Percentiles rank a stretch among this genome's conserved stretches.
Conservation (phyloP, 805 yeast species). For the Sungouiella thailandica region DNA sequence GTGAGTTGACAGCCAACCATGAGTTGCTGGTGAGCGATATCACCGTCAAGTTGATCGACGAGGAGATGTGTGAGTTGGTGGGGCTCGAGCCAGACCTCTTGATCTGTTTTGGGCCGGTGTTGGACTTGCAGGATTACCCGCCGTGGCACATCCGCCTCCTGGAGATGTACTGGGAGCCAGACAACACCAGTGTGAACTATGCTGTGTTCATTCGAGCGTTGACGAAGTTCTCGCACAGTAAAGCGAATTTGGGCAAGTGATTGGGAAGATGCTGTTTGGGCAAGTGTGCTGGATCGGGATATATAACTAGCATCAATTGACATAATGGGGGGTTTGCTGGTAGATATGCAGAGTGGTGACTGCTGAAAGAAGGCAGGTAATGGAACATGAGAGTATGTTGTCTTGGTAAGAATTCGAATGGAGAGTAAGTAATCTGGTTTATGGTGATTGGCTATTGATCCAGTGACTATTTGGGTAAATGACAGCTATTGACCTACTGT, state of each 20-base stretch:
- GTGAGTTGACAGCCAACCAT: constrained; percentile 60
- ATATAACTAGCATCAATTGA: no score
- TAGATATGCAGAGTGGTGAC: constrained; percentile 1
- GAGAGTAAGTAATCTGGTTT: no score
- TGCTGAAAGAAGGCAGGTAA: no score
- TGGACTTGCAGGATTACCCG: constrained; percentile 91
- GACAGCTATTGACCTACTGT: no score
- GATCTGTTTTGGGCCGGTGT: constrained; percentile 75
- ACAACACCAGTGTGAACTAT: constrained; percentile 73
- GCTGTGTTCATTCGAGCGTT: constrained; percentile 78
- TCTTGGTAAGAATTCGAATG: no score
- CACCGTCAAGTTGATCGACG: constrained; percentile 69
- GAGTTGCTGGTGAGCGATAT: constrained; percentile 64
- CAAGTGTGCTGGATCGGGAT: neutral
- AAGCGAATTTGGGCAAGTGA: constrained; percentile 84
- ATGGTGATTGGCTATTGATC: no score
- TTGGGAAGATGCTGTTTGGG: no score
- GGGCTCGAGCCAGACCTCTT: constrained; percentile 92
- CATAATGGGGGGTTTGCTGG: no score
- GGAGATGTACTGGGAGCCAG: constrained; percentile 89
- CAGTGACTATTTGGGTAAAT: no score
- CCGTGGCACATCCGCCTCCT: constrained; percentile 95
- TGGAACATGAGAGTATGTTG: no score
- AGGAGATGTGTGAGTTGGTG: constrained; percentile 66
- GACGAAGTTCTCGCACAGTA: constrained; percentile 70